A percentile compares a stretch with the other conserved stretches of the same genome.
Conservation (phyloP, 2,329 filamentous ascomycete species). For the Epichloe amarillans region DNA sequence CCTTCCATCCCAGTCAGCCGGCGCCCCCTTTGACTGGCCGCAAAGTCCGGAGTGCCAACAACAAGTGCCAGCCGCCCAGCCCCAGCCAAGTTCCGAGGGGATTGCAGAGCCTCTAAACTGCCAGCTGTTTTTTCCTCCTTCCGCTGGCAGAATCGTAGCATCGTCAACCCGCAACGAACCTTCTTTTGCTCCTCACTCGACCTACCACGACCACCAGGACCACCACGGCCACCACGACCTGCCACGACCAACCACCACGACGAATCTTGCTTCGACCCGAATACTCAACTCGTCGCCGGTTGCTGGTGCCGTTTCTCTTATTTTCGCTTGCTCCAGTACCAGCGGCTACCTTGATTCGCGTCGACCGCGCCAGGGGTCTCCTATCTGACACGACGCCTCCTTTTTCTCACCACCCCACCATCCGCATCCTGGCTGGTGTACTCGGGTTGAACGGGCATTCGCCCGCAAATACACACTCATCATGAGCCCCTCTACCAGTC, state of each 20-base stretch:
- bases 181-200: neutral
- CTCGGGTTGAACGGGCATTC: conserved; percentile 24
- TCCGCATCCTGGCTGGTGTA: conserved; percentile 23
- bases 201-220: neutral
- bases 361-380: conserved; percentile 3
- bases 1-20: neutral
- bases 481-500: conserved; percentile 19
- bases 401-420: neutral
- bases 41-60: neutral
- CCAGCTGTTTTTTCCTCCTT: neutral
- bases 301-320: neutral
- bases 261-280: neutral
- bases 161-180: neutral
- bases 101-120: neutral
- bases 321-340: neutral
- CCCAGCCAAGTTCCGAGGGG: neutral
- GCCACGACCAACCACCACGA: neutral
- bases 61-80: neutral
- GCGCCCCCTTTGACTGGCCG: neutral
- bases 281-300: neutral
- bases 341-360: conserved; percentile 1
- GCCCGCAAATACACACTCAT: conserved; percentile 22
- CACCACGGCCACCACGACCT: neutral
- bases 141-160: neutral
- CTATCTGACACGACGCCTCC: neutral